phyloP scores from a whole-genome alignment of 164 flowering plant species.

The Magnolia kwangsiensis region DNA sequence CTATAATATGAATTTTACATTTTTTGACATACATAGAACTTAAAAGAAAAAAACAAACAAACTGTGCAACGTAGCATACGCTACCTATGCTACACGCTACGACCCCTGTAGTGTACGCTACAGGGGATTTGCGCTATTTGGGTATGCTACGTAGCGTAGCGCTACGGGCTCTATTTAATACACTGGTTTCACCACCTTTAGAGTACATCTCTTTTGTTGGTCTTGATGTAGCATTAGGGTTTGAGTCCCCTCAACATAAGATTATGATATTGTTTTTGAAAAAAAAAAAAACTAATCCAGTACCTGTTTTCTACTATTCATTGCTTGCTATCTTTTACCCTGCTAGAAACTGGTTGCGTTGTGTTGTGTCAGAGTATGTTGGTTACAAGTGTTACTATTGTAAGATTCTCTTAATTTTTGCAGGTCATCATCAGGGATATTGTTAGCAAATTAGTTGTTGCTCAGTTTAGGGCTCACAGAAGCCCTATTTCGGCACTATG shows the following conservation, averaged over 20 bases:
- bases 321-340: not conserved
- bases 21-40: no score
- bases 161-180: no score
- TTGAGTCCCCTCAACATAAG: not conserved
- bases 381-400: not conserved
- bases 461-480: conserved; percentile 81
- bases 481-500: conserved; percentile 78
- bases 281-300: not conserved
- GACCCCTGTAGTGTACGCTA: no score
- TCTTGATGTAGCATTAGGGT: not conserved
- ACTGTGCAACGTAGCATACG: not conserved
- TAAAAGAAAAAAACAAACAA: no score
- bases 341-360: not conserved
- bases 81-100: not conserved
- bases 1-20: no score
- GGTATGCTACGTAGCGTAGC: not conserved
- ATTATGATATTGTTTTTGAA: not conserved
- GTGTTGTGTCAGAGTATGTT: not conserved
- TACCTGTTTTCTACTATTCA: not conserved
- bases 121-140: not conserved
- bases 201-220: not conserved
- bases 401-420: not conserved
- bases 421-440: conserved; percentile 81
- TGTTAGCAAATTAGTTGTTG: conserved; percentile 49
- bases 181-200: no score